Conservation (phyloP, 177 flowering plant species). For the Vitis hybrid region DNA sequence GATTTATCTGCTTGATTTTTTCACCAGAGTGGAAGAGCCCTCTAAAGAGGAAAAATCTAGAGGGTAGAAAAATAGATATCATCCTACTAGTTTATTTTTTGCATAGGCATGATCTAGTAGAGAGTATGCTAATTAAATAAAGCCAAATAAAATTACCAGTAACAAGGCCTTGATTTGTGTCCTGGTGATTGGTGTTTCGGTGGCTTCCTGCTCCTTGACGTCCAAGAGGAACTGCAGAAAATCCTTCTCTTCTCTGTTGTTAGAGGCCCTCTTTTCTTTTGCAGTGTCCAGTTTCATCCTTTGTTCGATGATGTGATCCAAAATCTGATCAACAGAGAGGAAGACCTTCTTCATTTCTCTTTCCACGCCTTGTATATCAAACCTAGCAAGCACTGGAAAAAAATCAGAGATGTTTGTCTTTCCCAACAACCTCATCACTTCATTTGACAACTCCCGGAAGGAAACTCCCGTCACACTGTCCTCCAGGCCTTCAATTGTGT, state of each 20-base stretch:
- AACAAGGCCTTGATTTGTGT: conserved; percentile 34
- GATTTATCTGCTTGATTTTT: too few relatives aligned
- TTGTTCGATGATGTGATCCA: conserved; percentile 14
- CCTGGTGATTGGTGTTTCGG: conserved; percentile 18
- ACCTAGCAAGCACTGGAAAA: conserved; percentile 25
- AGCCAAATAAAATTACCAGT: conserved; percentile 16
- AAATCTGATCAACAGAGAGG: conserved; percentile 3
- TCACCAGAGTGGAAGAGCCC: too few relatives aligned
- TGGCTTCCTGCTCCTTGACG: conserved; percentile 20
- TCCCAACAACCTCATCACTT: conserved; percentile 3
- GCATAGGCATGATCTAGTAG: too few relatives aligned
- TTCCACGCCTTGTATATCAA: conserved; percentile 36
- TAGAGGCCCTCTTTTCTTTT: not conserved
- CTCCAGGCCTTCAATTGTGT: too few relatives aligned
- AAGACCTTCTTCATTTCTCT: conserved; percentile 3
- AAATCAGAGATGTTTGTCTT: conserved; percentile 33
- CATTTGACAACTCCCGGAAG: conserved; percentile 6
- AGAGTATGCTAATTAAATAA: too few relatives aligned
- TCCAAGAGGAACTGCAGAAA: conserved; percentile 31
- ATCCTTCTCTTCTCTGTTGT: conserved; percentile 12
- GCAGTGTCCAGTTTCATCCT: not conserved
- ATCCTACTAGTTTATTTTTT: too few relatives aligned
- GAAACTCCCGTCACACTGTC: too few relatives aligned
- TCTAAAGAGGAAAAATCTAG: too few relatives aligned
- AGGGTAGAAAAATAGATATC: too few relatives aligned